Conservation (phyloP, 805 yeast genomes). For the Wickerhamiella spandovensis region DNA sequence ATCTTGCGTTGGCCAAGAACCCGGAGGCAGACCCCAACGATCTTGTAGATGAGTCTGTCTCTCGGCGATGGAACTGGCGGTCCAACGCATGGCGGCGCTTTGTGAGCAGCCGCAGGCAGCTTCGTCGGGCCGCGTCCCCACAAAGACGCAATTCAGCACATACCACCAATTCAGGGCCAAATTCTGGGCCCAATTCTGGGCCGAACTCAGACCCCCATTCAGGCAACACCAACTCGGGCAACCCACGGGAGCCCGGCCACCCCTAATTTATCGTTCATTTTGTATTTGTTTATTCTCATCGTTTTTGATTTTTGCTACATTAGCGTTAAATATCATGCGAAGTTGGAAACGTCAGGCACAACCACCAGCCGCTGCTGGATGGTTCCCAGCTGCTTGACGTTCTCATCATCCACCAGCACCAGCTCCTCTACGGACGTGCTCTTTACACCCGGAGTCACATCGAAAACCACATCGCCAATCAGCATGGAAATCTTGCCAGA, state of each 20-base stretch:
- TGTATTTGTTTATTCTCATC: not conserved
- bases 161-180: too few relatives aligned
- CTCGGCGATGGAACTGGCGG: not conserved
- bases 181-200: too few relatives aligned
- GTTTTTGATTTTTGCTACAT: not conserved
- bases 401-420: constrained; percentile 37
- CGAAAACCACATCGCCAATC: constrained; percentile 56
- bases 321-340: constrained; percentile 3
- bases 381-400: constrained; percentile 40
- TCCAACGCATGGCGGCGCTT: not conserved
- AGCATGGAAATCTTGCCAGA: constrained; percentile 72
- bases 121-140: too few relatives aligned
- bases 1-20: constrained; percentile 23
- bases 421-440: constrained; percentile 63
- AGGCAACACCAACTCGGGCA: too few relatives aligned
- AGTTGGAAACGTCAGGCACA: constrained; percentile 33
- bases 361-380: constrained; percentile 44
- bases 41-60: not conserved
- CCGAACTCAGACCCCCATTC: too few relatives aligned
- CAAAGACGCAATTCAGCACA: too few relatives aligned
- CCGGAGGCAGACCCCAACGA: not conserved
- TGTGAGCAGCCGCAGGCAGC: not conserved
- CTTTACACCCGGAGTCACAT: constrained; percentile 58
- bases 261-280: not conserved
- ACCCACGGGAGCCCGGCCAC: not conserved